phyloP scores from a whole-genome alignment of 2,329 filamentous ascomycete genomes.

The Boeremia exigua region DNA sequence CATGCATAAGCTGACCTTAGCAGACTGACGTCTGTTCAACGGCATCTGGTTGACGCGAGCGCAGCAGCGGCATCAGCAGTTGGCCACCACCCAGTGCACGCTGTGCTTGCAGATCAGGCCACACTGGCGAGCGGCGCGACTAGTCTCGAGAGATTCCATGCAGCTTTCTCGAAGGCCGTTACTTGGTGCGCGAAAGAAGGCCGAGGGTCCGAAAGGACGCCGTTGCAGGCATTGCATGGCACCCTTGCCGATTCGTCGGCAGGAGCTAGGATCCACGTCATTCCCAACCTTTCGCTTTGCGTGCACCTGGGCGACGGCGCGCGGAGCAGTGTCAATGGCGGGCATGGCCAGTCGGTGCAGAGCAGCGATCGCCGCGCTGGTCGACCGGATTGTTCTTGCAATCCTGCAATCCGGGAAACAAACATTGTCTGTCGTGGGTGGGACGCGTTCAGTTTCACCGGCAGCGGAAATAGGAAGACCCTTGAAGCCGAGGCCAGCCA shows the following conservation, averaged over 20 bases:
- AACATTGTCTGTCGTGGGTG: slow-evolving; percentile 1
- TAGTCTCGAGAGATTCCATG: slow-evolving; percentile 7
- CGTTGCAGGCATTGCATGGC: slow-evolving; percentile 5
- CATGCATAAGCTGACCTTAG: slow-evolving; percentile 13
- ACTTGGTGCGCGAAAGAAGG: slow-evolving; percentile 12
- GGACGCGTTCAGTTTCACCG: slow-evolving; percentile 15
- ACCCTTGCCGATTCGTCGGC: background rate
- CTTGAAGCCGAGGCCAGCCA: slow-evolving; percentile 14
- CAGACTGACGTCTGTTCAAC: slow-evolving; percentile 5
- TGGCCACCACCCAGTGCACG: background rate
- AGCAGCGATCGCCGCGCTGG: background rate
- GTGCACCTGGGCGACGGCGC: slow-evolving; percentile 6
- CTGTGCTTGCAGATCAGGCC: background rate
- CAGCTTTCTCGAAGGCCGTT: slow-evolving; percentile 11
- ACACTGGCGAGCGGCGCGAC: background rate
- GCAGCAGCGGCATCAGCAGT: background rate
- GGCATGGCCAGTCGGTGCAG: background rate
- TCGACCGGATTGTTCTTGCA: background rate
- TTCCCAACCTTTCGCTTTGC: slow-evolving; percentile 4
- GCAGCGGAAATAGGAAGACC: slow-evolving; percentile 12
- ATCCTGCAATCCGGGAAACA: slow-evolving; percentile 5
- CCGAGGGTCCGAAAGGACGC: slow-evolving; percentile 13
- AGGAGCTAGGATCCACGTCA: slow-evolving; percentile 12
- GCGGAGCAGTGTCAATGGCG: slow-evolving; percentile 9
- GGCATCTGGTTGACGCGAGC: slow-evolving; percentile 1